These are phyloP conservation scores for Penicillium soppii DNA, from an alignment of 495 filamentous ascomycete genomes.

Conservation along the genomic window DNA sequence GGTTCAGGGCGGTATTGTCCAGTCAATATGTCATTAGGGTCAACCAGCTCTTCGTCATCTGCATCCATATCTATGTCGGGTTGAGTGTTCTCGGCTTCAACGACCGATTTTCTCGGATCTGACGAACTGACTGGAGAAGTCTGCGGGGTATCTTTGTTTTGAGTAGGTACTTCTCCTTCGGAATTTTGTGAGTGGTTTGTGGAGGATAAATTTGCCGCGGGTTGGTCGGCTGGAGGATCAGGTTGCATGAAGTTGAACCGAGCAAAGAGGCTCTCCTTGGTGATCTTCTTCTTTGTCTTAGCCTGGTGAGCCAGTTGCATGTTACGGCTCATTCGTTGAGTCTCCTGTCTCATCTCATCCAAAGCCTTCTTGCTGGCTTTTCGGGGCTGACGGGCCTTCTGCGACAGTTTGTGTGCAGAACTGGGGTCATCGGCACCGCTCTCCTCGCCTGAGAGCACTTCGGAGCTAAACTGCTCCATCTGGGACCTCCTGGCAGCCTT, in stretches of 20 bases:
- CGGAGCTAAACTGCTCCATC: slow-evolving; percentile 36
- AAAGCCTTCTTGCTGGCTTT: slow-evolving; percentile 94
- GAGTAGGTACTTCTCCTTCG: slow-evolving; percentile 40
- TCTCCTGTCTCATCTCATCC: slow-evolving; percentile 93
- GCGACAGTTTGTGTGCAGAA: slow-evolving; percentile 58
- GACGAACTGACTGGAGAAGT: slow-evolving; percentile 43
- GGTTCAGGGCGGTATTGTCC: neutral
- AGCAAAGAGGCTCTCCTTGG: slow-evolving; percentile 79
- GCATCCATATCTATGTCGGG: neutral
- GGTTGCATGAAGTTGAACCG: slow-evolving; percentile 70
- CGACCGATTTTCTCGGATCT: slow-evolving; percentile 20
- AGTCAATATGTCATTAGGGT: slow-evolving; percentile 18
- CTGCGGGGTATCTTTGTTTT: slow-evolving; percentile 48
- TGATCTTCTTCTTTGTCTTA: slow-evolving; percentile 88
- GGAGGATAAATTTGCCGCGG: slow-evolving; percentile 36
- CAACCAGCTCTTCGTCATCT: slow-evolving; percentile 13
- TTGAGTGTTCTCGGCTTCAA: slow-evolving; percentile 9
- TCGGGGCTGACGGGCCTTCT: slow-evolving; percentile 66
- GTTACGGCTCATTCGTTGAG: slow-evolving; percentile 83
- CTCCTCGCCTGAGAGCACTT: slow-evolving; percentile 32
- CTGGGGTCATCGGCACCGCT: slow-evolving; percentile 57
- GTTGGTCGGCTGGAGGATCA: slow-evolving; percentile 18
- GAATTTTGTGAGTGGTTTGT: slow-evolving; percentile 45
- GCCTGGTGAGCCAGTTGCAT: slow-evolving; percentile 91
- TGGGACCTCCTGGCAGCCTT: slow-evolving; percentile 40